Conservation (phyloP, 2,329 filamentous ascomycete species). For the Chaetomium sp. region DNA sequence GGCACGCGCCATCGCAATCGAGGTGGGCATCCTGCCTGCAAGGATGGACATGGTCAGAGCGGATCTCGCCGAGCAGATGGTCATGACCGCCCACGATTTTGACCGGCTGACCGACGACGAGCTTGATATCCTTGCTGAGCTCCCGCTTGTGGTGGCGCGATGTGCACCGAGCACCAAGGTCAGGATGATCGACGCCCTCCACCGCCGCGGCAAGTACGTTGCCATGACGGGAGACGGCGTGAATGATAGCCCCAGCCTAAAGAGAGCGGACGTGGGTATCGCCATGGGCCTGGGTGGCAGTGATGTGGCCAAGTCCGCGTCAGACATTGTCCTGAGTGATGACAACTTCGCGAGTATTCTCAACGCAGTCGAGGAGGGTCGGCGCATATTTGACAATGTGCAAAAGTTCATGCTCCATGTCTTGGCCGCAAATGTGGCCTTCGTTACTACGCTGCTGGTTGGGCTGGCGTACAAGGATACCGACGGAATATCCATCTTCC, state of each 20-base stretch:
- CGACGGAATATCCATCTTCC: conserved; percentile 64
- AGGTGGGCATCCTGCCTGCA: conserved; percentile 65
- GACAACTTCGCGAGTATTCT: conserved; percentile 85
- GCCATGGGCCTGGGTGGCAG: conserved; percentile 72
- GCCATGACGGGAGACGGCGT: conserved; percentile 76
- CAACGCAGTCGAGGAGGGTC: conserved; percentile 72
- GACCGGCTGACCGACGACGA: conserved; percentile 63
- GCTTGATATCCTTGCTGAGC: conserved; percentile 61
- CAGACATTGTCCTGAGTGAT: conserved; percentile 84
- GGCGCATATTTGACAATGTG: conserved; percentile 72
- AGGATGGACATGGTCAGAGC: conserved; percentile 45
- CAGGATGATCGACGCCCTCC: conserved; percentile 71
- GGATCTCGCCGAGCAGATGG: conserved; percentile 63
- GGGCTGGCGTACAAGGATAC: conserved; percentile 69
- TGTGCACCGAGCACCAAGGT: conserved; percentile 73
- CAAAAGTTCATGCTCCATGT: conserved; percentile 71
- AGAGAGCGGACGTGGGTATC: conserved; percentile 73
- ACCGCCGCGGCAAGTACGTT: conserved; percentile 66
- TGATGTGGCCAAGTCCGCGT: conserved; percentile 77
- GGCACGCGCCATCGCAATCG: conserved; percentile 67
- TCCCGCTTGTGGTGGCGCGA: conserved; percentile 69
- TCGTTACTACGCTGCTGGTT: conserved; percentile 68
- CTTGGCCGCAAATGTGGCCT: conserved; percentile 69
- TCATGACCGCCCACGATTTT: conserved; percentile 66
- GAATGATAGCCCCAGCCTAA: conserved; percentile 73